These are phyloP conservation scores for Fusarium oligoseptatum DNA, from an alignment of 2,329 filamentous ascomycete genomes.

Conservation along the genomic window DNA sequence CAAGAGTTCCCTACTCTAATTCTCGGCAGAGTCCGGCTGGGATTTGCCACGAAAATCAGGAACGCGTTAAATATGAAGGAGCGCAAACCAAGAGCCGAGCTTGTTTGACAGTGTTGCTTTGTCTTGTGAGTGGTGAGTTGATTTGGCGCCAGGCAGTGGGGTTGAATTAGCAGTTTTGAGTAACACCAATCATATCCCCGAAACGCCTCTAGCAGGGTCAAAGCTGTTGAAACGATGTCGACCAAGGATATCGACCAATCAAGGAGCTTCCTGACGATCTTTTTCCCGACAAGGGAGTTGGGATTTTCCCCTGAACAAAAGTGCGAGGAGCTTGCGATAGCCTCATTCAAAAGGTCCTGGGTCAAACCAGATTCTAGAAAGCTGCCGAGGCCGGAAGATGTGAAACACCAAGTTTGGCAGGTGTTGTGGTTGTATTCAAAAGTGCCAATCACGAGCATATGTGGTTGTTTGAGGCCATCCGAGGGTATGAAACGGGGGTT, in stretches of 20 bases:
- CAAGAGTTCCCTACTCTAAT: background rate
- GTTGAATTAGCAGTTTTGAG: slow-evolving; percentile 25
- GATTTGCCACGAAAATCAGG: slow-evolving; percentile 17
- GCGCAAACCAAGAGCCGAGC: slow-evolving; percentile 26
- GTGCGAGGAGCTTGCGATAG: slow-evolving; percentile 1
- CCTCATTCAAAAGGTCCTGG: slow-evolving; percentile 28
- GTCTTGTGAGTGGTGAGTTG: slow-evolving; percentile 30
- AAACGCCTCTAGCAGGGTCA: background rate
- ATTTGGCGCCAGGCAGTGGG: slow-evolving; percentile 36
- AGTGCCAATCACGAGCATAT: slow-evolving; percentile 35
- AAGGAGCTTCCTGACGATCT: slow-evolving; percentile 18
- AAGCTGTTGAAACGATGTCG: slow-evolving; percentile 26
- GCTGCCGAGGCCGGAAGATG: background rate
- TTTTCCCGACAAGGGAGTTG: slow-evolving; percentile 32
- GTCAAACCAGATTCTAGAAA: background rate
- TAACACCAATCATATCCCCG: slow-evolving; percentile 19
- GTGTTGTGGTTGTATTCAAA: slow-evolving; percentile 12
- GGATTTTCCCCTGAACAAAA: slow-evolving; percentile 38
- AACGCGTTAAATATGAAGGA: slow-evolving; percentile 23
- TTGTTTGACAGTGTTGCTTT: background rate
- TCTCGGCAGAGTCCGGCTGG: background rate
- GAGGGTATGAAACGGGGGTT: slow-evolving; percentile 3
- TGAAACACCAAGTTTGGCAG: slow-evolving; percentile 8
- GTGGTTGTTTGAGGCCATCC: background rate
- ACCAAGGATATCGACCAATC: slow-evolving; percentile 23